A percentile compares a stretch with the other conserved stretches of the same genome.
phyloP scores from a whole-genome alignment of 2,329 filamentous ascomycete species.

The Calonectria pseudoturangicola region DNA sequence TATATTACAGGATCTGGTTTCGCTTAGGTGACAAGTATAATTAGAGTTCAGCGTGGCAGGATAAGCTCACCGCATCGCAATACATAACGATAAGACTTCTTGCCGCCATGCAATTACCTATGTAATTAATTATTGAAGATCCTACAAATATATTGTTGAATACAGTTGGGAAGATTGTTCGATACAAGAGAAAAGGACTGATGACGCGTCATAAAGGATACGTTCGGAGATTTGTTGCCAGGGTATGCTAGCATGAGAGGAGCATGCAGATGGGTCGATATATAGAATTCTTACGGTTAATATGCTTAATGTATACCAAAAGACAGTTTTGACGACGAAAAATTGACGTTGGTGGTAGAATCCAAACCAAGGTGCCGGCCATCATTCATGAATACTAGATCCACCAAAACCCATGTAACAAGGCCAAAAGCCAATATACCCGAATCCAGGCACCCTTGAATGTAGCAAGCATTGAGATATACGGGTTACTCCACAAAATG shows the following conservation, averaged over 20 bases:
- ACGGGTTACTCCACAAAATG: conserved; percentile 18
- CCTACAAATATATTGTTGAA: background rate
- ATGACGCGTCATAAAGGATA: background rate
- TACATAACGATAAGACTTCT: background rate
- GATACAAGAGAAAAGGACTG: background rate
- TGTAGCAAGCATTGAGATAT: background rate
- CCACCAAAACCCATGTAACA: background rate
- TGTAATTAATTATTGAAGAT: background rate
- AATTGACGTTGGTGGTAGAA: too few species aligned
- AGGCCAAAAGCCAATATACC: background rate
- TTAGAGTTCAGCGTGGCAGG: background rate
- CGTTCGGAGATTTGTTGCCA: background rate
- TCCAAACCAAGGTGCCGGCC: background rate
- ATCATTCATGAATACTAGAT: background rate
- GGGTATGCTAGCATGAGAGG: background rate
- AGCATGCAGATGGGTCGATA: background rate
- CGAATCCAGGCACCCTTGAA: conserved; percentile 9
- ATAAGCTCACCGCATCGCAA: background rate
- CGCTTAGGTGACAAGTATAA: too few species aligned
- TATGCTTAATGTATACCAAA: background rate
- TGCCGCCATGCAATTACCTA: background rate
- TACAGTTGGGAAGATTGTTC: too few species aligned
- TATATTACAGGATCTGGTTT: too few species aligned
- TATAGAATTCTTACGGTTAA: background rate
- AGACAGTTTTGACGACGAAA: background rate